Conservation (phyloP, 2,329 filamentous ascomycete species). For the Colletotrichum echinochloae region DNA sequence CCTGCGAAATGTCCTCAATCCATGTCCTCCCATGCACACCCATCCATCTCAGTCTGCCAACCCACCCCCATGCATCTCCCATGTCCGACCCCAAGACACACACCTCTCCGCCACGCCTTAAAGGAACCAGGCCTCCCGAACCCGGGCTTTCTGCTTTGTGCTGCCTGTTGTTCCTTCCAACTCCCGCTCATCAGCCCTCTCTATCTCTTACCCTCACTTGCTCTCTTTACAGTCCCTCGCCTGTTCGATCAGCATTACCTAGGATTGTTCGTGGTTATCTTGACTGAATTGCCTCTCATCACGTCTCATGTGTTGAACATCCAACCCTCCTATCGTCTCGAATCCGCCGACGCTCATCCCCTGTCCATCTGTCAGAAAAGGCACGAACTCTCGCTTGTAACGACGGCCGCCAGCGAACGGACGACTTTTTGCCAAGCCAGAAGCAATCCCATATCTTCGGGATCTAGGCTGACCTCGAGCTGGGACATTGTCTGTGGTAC, state of each 20-base stretch:
- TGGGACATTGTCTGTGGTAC: conserved; percentile 35
- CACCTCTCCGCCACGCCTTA: conserved; percentile 36
- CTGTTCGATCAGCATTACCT: conserved; percentile 5
- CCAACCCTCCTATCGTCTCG: conserved; percentile 10
- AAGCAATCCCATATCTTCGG: background rate
- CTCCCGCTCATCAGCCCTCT: conserved; percentile 25
- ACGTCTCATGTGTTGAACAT: conserved; percentile 4
- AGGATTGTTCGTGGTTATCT: conserved; percentile 23
- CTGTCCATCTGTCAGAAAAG: conserved; percentile 24
- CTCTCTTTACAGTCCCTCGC: conserved; percentile 10
- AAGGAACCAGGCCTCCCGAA: conserved; percentile 40
- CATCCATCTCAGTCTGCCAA: conserved; percentile 30
- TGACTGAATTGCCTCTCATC: conserved; percentile 19
- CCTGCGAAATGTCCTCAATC: conserved; percentile 15
- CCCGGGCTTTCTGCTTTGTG: conserved; percentile 34
- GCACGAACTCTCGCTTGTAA: conserved; percentile 32
- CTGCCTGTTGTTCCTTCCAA: conserved; percentile 19
- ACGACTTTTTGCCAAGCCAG: conserved; percentile 25
- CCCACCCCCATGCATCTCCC: conserved; percentile 31
- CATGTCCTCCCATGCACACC: conserved; percentile 30
- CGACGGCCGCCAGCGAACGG: conserved; percentile 29
- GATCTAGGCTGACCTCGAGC: conserved; percentile 14
- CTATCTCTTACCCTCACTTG: background rate
- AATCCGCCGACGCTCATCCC: conserved; percentile 9
- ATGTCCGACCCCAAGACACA: conserved; percentile 36